A percentile compares a stretch with the other conserved stretches of the same genome.
These are phyloP conservation scores for Trypanosoma lewisi DNA, from an alignment of 208 protist genomes.

Conservation along the genomic window DNA sequence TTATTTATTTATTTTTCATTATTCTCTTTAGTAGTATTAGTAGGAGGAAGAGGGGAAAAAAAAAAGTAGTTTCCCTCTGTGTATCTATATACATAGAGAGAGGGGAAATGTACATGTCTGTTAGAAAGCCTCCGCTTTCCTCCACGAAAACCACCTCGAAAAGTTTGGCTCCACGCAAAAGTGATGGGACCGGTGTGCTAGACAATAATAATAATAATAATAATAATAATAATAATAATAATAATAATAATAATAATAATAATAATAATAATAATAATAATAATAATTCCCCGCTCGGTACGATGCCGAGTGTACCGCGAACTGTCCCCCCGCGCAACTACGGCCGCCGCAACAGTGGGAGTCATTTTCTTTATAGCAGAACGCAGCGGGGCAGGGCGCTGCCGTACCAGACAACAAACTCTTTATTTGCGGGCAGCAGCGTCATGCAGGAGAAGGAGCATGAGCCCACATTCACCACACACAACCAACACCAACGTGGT, in stretches of 20 bases:
- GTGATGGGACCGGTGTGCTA: background rate
- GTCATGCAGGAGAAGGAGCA: background rate
- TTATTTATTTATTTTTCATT: background rate
- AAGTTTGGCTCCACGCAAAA: background rate
- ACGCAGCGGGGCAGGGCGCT: constrained; percentile 5
- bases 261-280: constrained; percentile 1
- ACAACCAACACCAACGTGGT: no score
- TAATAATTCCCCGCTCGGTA: background rate
- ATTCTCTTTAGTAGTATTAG: background rate
- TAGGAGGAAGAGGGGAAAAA: no score
- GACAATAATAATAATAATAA: no score
- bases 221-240: no score
- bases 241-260: no score
- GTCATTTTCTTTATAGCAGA: background rate
- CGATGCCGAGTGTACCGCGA: constrained; percentile 6
- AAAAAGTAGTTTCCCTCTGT: no score
- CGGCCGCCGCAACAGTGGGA: background rate
- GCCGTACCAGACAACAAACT: constrained; percentile 24
- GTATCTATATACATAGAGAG: no score
- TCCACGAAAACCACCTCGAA: background rate
- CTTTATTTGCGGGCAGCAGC: constrained; percentile 23
- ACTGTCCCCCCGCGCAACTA: constrained; percentile 6
- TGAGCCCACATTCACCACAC: no score
- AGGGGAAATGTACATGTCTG: constrained; percentile 19
- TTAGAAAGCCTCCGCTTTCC: constrained; percentile 27